phyloP scores from a whole-genome alignment of 2,329 filamentous ascomycete species.

The Chaetomium olivaceum region DNA sequence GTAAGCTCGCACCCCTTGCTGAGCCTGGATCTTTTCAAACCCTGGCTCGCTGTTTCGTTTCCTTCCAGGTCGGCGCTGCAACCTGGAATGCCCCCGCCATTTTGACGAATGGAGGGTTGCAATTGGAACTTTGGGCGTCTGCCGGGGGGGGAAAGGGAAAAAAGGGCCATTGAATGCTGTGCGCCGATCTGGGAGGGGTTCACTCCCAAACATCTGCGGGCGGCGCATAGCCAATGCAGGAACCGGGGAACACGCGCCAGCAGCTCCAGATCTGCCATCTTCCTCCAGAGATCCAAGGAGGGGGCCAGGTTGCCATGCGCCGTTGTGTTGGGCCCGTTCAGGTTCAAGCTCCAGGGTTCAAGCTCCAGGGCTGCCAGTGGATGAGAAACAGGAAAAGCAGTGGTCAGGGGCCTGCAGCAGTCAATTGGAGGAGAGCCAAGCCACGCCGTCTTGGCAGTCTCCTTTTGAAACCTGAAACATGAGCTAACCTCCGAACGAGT shows the following conservation, averaged over 20 bases:
- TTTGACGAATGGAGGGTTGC: slow-evolving; percentile 8
- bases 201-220: slow-evolving; percentile 5
- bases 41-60: slow-evolving; percentile 8
- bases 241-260: slow-evolving; percentile 3
- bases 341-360: background rate
- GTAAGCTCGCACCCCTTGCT: background rate
- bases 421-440: slow-evolving; percentile 21
- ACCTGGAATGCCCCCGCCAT: background rate
- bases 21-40: slow-evolving; percentile 2
- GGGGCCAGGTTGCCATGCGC: background rate
- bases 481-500: slow-evolving; percentile 9
- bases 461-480: slow-evolving; percentile 24
- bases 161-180: background rate
- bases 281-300: background rate
- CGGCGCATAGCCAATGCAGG: slow-evolving; percentile 17
- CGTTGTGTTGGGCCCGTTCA: background rate
- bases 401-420: slow-evolving; percentile 20
- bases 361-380: no score
- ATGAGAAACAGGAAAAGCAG: background rate
- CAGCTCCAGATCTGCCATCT: background rate
- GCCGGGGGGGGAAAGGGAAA: background rate
- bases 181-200: slow-evolving; percentile 14
- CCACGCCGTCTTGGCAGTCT: slow-evolving; percentile 20
- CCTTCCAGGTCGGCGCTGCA: background rate
- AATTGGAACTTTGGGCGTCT: slow-evolving; percentile 6